Conservation (phyloP, 179 eudicot genomes). For the Spergularia azorica region DNA sequence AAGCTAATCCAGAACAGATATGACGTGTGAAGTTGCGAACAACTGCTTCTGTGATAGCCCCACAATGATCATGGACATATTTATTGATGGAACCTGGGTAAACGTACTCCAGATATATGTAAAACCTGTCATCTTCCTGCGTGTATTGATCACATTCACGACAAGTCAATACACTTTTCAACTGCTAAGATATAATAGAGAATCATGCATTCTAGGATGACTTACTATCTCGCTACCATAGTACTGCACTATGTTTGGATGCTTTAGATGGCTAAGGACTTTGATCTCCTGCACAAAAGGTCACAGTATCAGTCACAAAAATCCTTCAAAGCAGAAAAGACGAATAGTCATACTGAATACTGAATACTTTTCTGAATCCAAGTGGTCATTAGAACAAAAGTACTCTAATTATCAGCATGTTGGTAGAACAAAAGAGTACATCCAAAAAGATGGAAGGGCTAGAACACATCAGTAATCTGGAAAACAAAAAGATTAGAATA, state of each 20-base stretch:
- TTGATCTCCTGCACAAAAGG: constrained; percentile 67
- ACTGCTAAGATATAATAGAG: neutral
- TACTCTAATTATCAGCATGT: too few relatives aligned
- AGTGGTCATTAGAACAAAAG: too few relatives aligned
- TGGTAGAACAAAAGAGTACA: too few relatives aligned
- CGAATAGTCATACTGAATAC: neutral
- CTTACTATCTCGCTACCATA: constrained; percentile 90
- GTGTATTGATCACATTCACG: constrained; percentile 21
- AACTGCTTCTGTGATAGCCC: constrained; percentile 81
- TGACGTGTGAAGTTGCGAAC: constrained; percentile 97
- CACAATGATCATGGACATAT: constrained; percentile 72
- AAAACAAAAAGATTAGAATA: too few relatives aligned
- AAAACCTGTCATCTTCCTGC: constrained; percentile 81
- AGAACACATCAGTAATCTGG: too few relatives aligned
- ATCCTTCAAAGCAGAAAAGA: constrained; percentile 7
- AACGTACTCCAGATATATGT: constrained; percentile 90
- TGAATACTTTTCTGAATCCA: too few relatives aligned
- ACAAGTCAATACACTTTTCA: constrained; percentile 14
- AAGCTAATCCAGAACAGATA: constrained; percentile 86
- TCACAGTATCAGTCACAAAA: neutral
- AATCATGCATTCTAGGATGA: constrained; percentile 10
- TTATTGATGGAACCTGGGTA: constrained; percentile 90
- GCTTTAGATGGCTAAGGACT: constrained; percentile 73
- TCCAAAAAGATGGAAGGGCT: too few relatives aligned
- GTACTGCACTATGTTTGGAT: constrained; percentile 88